Evolutionary conservation across 1,284 basidiomycete species (phyloP).

Genomic region (Sporisorium sorghi): DNA sequence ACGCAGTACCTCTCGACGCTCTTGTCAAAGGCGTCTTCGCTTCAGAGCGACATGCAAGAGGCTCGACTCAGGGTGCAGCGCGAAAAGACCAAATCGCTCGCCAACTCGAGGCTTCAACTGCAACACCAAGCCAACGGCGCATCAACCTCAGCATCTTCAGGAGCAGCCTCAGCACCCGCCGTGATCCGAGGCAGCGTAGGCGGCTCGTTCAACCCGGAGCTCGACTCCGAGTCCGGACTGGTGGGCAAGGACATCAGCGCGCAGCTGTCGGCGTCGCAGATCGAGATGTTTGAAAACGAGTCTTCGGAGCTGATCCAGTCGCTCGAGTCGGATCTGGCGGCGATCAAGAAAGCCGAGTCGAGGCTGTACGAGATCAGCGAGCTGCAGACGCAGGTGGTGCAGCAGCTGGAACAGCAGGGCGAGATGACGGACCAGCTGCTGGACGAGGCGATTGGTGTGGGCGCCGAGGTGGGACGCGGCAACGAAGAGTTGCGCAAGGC

Average conservation of each 20-base stretch:
- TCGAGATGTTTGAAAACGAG: slow-evolving; percentile 88
- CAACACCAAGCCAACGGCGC: slow-evolving; percentile 15
- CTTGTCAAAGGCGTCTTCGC: slow-evolving; percentile 80
- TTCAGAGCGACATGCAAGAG: slow-evolving; percentile 86
- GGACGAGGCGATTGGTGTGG: slow-evolving; percentile 86
- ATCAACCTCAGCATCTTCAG: slow-evolving; percentile 10
- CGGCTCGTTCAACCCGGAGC: slow-evolving; percentile 42
- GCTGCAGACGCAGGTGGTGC: slow-evolving; percentile 86
- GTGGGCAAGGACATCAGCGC: slow-evolving; percentile 50
- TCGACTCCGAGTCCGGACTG: slow-evolving; percentile 35
- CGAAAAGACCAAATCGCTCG: slow-evolving; percentile 47
- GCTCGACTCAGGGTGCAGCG: slow-evolving; percentile 52
- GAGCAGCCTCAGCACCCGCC: slow-evolving; percentile 20
- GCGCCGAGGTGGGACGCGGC: slow-evolving; percentile 83
- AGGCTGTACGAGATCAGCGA: slow-evolving; percentile 88
- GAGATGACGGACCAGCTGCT: slow-evolving; percentile 88
- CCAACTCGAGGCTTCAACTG: slow-evolving; percentile 36
- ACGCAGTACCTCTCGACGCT: slow-evolving; percentile 85
- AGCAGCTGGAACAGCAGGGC: slow-evolving; percentile 86
- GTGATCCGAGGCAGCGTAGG: slow-evolving; percentile 51
- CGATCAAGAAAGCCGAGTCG: slow-evolving; percentile 87
- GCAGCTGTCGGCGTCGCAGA: slow-evolving; percentile 76
- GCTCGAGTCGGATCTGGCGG: slow-evolving; percentile 83
- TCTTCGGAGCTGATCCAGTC: slow-evolving; percentile 84
- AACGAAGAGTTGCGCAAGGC: slow-evolving; percentile 87